Conservation (phyloP, 2,329 filamentous ascomycete genomes). For the Neoascochyta sp. region DNA sequence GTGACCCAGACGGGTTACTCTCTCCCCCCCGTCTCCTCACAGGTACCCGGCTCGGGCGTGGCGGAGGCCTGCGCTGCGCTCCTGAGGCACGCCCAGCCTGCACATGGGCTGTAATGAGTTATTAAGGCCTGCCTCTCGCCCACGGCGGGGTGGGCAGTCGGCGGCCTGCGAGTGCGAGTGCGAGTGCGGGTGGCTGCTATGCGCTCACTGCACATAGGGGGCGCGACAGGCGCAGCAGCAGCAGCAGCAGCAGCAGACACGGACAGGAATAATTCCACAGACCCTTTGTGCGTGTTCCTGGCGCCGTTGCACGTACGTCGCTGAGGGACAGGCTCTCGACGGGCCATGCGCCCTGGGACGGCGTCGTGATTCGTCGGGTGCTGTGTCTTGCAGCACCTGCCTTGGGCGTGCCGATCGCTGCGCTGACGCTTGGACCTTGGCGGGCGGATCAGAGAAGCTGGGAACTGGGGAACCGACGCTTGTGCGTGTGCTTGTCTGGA, state of each 20-base stretch:
- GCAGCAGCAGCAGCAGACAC: too few relatives aligned
- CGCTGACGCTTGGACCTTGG: slow-evolving; percentile 15
- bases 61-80: slow-evolving; percentile 11
- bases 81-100: slow-evolving; percentile 10
- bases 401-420: slow-evolving; percentile 24
- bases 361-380: slow-evolving; percentile 21
- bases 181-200: too few relatives aligned
- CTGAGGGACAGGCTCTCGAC: slow-evolving; percentile 14
- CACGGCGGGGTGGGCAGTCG: too few relatives aligned
- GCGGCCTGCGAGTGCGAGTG: too few relatives aligned
- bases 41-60: slow-evolving; percentile 14
- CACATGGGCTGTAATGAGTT: too few relatives aligned
- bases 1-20: slow-evolving; percentile 12
- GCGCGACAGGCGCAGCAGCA: too few relatives aligned
- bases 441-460: slow-evolving; percentile 20
- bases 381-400: slow-evolving; percentile 7
- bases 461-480: slow-evolving; percentile 18
- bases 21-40: slow-evolving; percentile 11
- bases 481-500: slow-evolving; percentile 22
- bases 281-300: slow-evolving; percentile 24
- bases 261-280: slow-evolving; percentile 8
- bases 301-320: slow-evolving; percentile 12
- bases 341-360: too few relatives aligned
- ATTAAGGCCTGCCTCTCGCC: too few relatives aligned
- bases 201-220: too few relatives aligned